Percentiles rank a stretch among this genome's conserved stretches.
Evolutionary conservation across 2,329 filamentous ascomycete species (phyloP).

Genomic region (Calonectria naviculata): DNA sequence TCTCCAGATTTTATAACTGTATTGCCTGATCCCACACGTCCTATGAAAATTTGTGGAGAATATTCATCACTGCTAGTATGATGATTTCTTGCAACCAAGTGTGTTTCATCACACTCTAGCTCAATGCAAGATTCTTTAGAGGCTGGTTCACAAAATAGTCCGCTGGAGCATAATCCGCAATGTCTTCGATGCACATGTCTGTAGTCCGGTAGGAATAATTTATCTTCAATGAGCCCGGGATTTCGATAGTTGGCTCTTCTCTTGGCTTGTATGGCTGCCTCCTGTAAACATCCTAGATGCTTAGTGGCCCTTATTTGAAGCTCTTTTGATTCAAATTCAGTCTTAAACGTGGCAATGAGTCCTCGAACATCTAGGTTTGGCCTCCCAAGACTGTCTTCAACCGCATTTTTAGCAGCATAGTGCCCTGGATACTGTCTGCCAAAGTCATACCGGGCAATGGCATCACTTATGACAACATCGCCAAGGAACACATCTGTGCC

Average conservation of each 20-base stretch:
- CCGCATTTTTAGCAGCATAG: constrained; percentile 39
- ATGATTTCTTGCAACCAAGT: constrained; percentile 19
- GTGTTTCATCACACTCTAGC: neutral
- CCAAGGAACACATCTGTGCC: constrained; percentile 40
- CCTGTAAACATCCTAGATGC: constrained; percentile 24
- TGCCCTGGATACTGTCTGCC: constrained; percentile 37
- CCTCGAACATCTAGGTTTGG: constrained; percentile 37
- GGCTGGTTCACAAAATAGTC: neutral
- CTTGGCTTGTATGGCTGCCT: neutral
- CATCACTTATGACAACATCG: constrained; percentile 46
- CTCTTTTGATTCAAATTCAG: constrained; percentile 19
- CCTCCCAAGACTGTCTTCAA: constrained; percentile 31
- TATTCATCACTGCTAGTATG: neutral
- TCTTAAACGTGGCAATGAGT: constrained; percentile 11
- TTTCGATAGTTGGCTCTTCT: neutral
- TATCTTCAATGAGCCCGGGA: neutral
- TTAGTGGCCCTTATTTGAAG: neutral
- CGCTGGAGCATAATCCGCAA: neutral
- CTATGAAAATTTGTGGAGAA: constrained; percentile 46
- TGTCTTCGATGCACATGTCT: neutral
- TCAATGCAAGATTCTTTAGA: neutral
- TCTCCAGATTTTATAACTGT: constrained; percentile 51
- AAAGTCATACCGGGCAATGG: constrained; percentile 44
- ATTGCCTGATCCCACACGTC: constrained; percentile 26
- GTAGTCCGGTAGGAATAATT: neutral